Evolutionary conservation across 768 basidiomycete genomes (phyloP), one percentile per base, ranked within the genome.

Genomic region (Leccinum truebloodii): DNA sequence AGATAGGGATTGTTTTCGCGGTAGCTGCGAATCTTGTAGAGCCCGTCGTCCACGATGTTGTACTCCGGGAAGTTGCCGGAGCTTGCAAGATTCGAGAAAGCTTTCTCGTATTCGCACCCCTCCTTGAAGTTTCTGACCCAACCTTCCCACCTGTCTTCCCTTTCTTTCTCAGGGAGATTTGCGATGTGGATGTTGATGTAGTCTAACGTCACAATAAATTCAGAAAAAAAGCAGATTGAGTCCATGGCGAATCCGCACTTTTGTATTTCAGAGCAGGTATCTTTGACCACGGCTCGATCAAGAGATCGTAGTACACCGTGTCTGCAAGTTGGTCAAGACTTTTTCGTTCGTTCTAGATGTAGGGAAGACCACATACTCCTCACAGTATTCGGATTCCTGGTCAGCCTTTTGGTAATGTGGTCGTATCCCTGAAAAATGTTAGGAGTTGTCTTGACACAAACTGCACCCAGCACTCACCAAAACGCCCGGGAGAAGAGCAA

Each of bases 1-100:
- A 61, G 60, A 24, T 30, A 61, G 16, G 35, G 16, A 5, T 61
- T 48, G 2, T 51, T 24, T 9, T 3, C 2, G 26, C 32, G 16
- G 41, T 61, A 61, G 41, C 34, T 61, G 1, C 51, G 60, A 26
- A 60, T 60, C 39, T 22, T 52, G 59, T 60, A 61, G 9, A 5
- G 3, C 30, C 59, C 50, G 13, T 44, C 1, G 10, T 2, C 20
- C 18, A 60, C 59, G 32, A 60, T 34, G 4, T 60, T 20, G 39
- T 60, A 60, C 8, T 22, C 48, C 22, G 22, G 22, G 13, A 60
- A 52, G 1, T n/a, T 22, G 2, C 8, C 2, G 13, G 59, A 6
- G 14, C 6, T 35, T 14, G 28, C 59, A 30, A 60, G 59, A 22
- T 16, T 18, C 7, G 59, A 28, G 24, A 60, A 46, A 24, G 10